These are phyloP conservation scores for Andrographis paniculata DNA, from an alignment of 305 asterid species.

Conservation along the genomic window DNA sequence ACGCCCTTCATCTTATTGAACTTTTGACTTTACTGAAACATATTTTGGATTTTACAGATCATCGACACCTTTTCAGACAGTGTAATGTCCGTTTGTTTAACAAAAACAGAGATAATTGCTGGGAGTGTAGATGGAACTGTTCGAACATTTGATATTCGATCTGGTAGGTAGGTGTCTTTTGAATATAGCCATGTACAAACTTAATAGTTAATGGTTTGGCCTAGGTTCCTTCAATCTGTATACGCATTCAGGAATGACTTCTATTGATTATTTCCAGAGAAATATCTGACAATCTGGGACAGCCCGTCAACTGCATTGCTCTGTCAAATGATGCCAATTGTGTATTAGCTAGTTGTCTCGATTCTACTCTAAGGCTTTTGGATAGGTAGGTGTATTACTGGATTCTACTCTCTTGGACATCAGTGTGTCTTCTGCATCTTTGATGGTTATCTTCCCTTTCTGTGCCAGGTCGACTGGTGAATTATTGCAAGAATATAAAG, in stretches of 20 bases:
- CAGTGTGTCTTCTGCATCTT: background rate
- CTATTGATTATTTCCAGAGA: constrained; percentile 40
- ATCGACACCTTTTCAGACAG: constrained; percentile 69
- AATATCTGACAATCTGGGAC: constrained; percentile 77
- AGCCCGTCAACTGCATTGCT: constrained; percentile 85
- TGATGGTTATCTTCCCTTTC: constrained; percentile 9
- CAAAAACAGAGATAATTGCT: constrained; percentile 83
- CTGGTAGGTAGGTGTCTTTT: constrained; percentile 69
- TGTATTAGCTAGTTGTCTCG: constrained; percentile 79
- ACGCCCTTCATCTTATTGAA: background rate
- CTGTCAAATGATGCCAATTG: constrained; percentile 89
- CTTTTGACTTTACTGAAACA: background rate
- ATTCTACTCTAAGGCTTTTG: constrained; percentile 74
- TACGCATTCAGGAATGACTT: constrained; percentile 16
- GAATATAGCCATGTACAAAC: constrained; percentile 7
- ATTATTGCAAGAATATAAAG: constrained; percentile 83
- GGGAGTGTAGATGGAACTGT: constrained; percentile 97
- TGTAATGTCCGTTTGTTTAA: constrained; percentile 82
- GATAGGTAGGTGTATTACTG: constrained; percentile 48
- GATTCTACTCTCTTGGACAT: constrained; percentile 6
- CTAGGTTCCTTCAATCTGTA: constrained; percentile 13
- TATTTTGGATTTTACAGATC: constrained; percentile 42
- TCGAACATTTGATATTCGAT: constrained; percentile 86
- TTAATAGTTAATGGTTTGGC: constrained; percentile 6
- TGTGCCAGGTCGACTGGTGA: constrained; percentile 66